A percentile compares a stretch with the other conserved stretches of the same genome.
Evolutionary conservation across 129 eudicot species (phyloP).

Genomic region (Artemisia argyi): DNA sequence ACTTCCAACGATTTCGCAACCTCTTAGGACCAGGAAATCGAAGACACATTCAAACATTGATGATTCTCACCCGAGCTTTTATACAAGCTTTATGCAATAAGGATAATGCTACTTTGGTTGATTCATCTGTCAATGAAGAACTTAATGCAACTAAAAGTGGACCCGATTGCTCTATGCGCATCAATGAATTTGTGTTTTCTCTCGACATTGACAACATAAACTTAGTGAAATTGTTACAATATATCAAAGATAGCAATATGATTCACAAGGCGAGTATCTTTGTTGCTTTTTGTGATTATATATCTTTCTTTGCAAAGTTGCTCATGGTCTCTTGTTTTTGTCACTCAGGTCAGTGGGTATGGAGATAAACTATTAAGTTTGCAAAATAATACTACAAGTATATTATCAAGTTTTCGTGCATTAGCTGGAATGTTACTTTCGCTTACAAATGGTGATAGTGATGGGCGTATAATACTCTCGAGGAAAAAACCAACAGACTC

Average conservation of each 20-base stretch:
- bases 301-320: conserved; percentile 3
- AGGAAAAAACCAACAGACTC: conserved; percentile 43
- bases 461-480: conserved; percentile 82
- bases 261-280: conserved; percentile 65
- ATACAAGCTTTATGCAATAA: conserved; percentile 44
- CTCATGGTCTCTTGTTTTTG: conserved; percentile 10
- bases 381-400: conserved; percentile 45
- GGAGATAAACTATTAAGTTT: conserved; percentile 53
- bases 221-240: conserved; percentile 65
- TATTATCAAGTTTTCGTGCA: conserved; percentile 74
- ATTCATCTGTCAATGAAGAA: conserved; percentile 14
- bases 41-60: conserved; percentile 87
- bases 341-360: conserved; percentile 82
- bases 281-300: conserved; percentile 2
- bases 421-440: conserved; percentile 69
- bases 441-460: conserved; percentile 73
- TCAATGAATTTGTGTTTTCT: conserved; percentile 85
- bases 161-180: conserved; percentile 52
- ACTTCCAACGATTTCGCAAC: conserved; percentile 65
- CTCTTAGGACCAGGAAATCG: conserved; percentile 92
- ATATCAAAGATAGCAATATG: conserved; percentile 88
- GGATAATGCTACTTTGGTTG: conserved; percentile 25
- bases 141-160: conserved; percentile 31
- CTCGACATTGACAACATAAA: conserved; percentile 93
- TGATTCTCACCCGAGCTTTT: conserved; percentile 74